phyloP scores from a whole-genome alignment of 192 early-diverging fungal genomes.

The Gryganskiella cystojenkinii region DNA sequence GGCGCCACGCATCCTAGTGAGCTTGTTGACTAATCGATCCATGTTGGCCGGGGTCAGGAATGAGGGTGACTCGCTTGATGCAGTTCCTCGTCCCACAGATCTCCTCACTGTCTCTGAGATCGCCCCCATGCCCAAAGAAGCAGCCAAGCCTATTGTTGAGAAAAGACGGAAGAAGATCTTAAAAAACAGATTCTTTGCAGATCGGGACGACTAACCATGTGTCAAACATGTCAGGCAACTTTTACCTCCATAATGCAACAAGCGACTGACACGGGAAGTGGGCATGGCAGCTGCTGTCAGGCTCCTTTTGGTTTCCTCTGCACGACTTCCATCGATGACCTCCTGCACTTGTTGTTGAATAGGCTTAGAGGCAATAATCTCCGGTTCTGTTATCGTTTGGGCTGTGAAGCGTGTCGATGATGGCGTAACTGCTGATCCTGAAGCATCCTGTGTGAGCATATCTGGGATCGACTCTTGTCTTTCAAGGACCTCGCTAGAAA shows the following conservation, averaged over 20 bases:
- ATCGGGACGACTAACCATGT: not conserved
- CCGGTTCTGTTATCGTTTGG: not conserved
- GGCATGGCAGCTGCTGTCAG: constrained; percentile 76
- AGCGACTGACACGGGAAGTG: constrained; percentile 75
- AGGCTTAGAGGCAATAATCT: not conserved
- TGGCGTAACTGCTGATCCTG: not conserved
- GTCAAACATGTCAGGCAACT: not conserved
- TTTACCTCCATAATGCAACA: constrained; percentile 85
- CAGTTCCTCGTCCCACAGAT: constrained; percentile 31
- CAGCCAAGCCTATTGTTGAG: constrained; percentile 27
- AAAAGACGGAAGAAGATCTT: not conserved
- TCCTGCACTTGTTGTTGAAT: no score
- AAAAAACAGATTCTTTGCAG: not conserved
- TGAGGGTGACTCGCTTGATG: constrained; percentile 53
- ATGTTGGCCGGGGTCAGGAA: constrained; percentile 83
- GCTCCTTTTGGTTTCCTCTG: constrained; percentile 25
- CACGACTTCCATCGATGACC: no score
- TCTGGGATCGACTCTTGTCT: not conserved
- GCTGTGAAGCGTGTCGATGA: not conserved
- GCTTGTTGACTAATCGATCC: constrained; percentile 85
- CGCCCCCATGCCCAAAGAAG: constrained; percentile 22
- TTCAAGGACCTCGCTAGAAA: not conserved
- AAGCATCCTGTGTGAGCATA: not conserved
- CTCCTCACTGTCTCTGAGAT: constrained; percentile 41
- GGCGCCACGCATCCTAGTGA: constrained; percentile 95